These are phyloP conservation scores for Sesbania bispinosa DNA, from an alignment of 306 rosid species.

Conservation along the genomic window DNA sequence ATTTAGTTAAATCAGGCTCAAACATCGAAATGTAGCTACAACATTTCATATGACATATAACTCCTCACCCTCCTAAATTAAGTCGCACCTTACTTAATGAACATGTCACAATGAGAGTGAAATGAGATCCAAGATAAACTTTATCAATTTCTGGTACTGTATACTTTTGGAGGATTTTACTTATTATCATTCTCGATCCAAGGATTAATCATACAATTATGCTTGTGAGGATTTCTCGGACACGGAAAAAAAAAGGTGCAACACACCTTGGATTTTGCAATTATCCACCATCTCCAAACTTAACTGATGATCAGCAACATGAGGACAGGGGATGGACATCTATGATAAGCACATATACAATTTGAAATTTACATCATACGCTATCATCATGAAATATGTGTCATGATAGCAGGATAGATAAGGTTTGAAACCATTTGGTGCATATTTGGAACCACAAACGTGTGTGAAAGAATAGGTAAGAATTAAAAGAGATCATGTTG, in stretches of 20 bases:
- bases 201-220: too few species aligned
- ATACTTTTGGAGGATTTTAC: too few species aligned
- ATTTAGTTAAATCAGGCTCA: neutral
- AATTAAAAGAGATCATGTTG: conserved; percentile 22
- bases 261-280: too few species aligned
- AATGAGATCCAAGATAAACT: too few species aligned
- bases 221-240: too few species aligned
- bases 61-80: neutral
- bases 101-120: too few species aligned
- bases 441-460: neutral
- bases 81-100: too few species aligned
- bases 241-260: too few species aligned
- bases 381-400: neutral
- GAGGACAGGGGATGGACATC: neutral
- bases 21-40: neutral
- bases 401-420: neutral
- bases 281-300: neutral
- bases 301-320: neutral
- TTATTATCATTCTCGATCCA: too few species aligned
- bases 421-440: neutral
- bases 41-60: neutral
- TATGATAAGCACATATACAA: neutral
- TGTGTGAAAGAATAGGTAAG: neutral
- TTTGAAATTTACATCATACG: neutral
- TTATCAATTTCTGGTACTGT: too few species aligned